phyloP scores from a whole-genome alignment of 371 early-diverging fungal species.

The Zancudomyces culisetae region DNA sequence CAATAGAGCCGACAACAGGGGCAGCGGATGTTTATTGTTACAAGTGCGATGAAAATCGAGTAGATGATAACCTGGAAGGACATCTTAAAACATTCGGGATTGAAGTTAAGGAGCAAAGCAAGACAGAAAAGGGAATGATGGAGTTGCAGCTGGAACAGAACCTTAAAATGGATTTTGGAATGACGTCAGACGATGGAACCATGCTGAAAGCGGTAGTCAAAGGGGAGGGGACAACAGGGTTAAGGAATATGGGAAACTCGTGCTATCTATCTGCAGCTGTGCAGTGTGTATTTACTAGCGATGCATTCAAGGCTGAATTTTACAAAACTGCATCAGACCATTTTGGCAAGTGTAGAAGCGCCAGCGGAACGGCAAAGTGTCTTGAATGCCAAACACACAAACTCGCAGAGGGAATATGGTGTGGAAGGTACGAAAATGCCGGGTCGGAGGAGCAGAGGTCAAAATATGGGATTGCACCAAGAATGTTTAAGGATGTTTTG shows the following conservation, averaged over 20 bases:
- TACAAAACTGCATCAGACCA: slow-evolving; percentile 33
- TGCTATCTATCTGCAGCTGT: slow-evolving; percentile 92
- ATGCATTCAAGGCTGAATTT: slow-evolving; percentile 38
- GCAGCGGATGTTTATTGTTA: slow-evolving; percentile 88
- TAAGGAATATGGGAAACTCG: slow-evolving; percentile 88
- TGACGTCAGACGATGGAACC: slow-evolving; percentile 90
- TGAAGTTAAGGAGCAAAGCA: slow-evolving; percentile 52
- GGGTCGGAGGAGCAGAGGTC: slow-evolving; percentile 23
- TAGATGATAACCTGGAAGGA: slow-evolving; percentile 54
- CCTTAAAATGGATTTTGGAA: slow-evolving; percentile 86
- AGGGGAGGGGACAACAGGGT: slow-evolving; percentile 82
- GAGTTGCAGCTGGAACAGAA: slow-evolving; percentile 94
- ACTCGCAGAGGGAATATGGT: slow-evolving; percentile 68
- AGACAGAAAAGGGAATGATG: slow-evolving; percentile 81
- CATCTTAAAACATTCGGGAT: slow-evolving; percentile 82
- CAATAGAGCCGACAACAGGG: slow-evolving; percentile 92
- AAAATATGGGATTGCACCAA: slow-evolving; percentile 54
- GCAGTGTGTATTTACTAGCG: slow-evolving; percentile 61
- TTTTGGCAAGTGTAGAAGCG: slow-evolving; percentile 34
- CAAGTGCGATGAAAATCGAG: slow-evolving; percentile 57
- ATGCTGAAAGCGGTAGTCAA: slow-evolving; percentile 56
- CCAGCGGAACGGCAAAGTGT: slow-evolving; percentile 42
- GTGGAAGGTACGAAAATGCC: slow-evolving; percentile 59
- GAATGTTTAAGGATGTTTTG: slow-evolving; percentile 80
- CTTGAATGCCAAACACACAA: slow-evolving; percentile 80